phyloP scores from a whole-genome alignment of 108 stramenopile species.

The Skeletonema menzelii region DNA sequence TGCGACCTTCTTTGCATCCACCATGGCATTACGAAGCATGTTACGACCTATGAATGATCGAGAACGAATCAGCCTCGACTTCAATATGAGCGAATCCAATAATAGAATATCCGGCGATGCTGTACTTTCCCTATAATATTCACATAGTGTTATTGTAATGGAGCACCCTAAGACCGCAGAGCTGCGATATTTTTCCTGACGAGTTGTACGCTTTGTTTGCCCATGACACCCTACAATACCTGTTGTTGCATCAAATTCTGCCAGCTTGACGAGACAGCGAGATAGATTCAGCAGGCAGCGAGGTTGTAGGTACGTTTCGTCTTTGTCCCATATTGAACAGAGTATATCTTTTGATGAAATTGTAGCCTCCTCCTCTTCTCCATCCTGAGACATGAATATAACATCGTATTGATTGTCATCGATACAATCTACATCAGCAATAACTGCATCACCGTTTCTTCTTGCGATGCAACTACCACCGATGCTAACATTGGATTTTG shows the following conservation, averaged over 20 bases:
- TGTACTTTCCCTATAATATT: background rate
- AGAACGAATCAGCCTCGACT: conserved; percentile 34
- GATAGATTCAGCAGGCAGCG: conserved; percentile 66
- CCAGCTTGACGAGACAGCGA: conserved; percentile 60
- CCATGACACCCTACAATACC: background rate
- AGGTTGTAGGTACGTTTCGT: conserved; percentile 39
- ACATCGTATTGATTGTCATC: conserved; percentile 52
- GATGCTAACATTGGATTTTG: conserved; percentile 22
- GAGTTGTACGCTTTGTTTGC: conserved; percentile 5
- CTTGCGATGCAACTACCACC: conserved; percentile 51
- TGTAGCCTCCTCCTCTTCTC: conserved; percentile 27
- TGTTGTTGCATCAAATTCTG: conserved; percentile 35
- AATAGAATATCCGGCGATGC: background rate
- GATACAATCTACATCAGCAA: conserved; percentile 68
- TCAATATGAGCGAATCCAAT: conserved; percentile 21
- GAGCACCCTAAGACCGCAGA: conserved; percentile 37
- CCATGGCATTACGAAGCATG: conserved; percentile 19
- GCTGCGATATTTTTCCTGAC: conserved; percentile 19
- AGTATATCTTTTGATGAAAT: conserved; percentile 33
- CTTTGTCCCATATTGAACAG: conserved; percentile 38
- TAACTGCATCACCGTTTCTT: conserved; percentile 45
- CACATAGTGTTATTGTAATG: conserved; percentile 36
- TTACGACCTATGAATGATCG: conserved; percentile 16
- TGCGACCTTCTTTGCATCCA: conserved; percentile 25
- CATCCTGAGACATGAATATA: conserved; percentile 26